These are phyloP conservation scores for Colletotrichum sojae DNA, from an alignment of 2,329 filamentous ascomycete species.

Conservation along the genomic window DNA sequence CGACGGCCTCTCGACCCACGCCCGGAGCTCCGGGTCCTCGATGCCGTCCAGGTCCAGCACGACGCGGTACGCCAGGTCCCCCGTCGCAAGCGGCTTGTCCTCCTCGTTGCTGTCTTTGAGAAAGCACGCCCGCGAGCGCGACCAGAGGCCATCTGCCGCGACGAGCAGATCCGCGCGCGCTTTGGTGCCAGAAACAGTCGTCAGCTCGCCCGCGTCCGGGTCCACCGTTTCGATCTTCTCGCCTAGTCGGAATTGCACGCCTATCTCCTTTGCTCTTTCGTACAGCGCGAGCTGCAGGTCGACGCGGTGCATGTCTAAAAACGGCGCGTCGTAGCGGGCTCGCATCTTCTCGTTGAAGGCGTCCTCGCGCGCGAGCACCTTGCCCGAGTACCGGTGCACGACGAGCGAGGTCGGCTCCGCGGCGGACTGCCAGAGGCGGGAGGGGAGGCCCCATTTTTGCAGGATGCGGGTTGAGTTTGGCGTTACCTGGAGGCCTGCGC, in stretches of 20 bases:
- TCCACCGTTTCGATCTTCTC: conserved; percentile 63
- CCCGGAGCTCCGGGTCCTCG: conserved; percentile 62
- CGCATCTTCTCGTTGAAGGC: conserved; percentile 68
- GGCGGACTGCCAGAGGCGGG: conserved; percentile 54
- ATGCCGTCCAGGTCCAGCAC: conserved; percentile 68
- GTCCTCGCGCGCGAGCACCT: conserved; percentile 63
- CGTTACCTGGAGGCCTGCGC: conserved; percentile 68
- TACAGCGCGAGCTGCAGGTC: conserved; percentile 71
- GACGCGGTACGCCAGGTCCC: conserved; percentile 76
- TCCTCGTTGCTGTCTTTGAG: conserved; percentile 46
- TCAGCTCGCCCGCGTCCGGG: conserved; percentile 60
- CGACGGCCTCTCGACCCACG: conserved; percentile 66
- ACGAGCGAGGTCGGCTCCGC: conserved; percentile 62
- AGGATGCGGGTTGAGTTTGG: conserved; percentile 66
- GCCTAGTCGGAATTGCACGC: conserved; percentile 64
- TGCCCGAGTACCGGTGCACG: conserved; percentile 67
- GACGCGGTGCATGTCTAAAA: conserved; percentile 72
- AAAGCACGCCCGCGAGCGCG: conserved; percentile 65
- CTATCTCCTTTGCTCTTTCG: conserved; percentile 65
- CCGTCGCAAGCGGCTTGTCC: conserved; percentile 69
- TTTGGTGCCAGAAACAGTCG: conserved; percentile 52
- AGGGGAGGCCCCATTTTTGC: conserved; percentile 64
- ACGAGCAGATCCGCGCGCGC: conserved; percentile 70
- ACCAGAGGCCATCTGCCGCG: conserved; percentile 76
- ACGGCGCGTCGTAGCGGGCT: conserved; percentile 69